A percentile compares a stretch with the other conserved stretches of the same genome.
These are phyloP conservation scores for Delphinella strobiligena DNA, from an alignment of 2,329 filamentous ascomycete species.

Conservation along the genomic window DNA sequence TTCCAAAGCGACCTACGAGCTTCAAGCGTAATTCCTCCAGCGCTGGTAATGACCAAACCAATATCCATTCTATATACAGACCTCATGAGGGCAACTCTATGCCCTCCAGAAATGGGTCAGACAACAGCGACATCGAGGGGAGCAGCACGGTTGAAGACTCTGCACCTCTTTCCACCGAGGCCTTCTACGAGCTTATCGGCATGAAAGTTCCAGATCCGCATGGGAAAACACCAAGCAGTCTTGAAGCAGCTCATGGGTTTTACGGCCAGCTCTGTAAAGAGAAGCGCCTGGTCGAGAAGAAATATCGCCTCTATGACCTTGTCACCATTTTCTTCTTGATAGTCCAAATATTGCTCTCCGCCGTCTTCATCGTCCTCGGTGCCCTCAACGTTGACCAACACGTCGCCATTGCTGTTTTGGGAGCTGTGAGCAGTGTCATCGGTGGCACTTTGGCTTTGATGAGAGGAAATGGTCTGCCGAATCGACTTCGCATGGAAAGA, in stretches of 20 bases:
- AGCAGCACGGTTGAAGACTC: constrained; percentile 13
- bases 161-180: constrained; percentile 13
- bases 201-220: constrained; percentile 14
- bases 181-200: constrained; percentile 21
- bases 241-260: constrained; percentile 17
- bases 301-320: constrained; percentile 20
- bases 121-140: constrained; percentile 14
- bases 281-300: constrained; percentile 14
- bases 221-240: constrained; percentile 14
- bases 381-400: constrained; percentile 15
- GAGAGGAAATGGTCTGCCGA: constrained; percentile 25
- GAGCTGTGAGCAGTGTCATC: constrained; percentile 22
- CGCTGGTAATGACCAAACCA: too few species aligned
- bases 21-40: neutral
- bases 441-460: constrained; percentile 22
- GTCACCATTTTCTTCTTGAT: constrained; percentile 19
- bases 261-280: constrained; percentile 14
- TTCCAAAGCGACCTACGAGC: constrained; percentile 2
- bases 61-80: too few species aligned
- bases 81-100: constrained; percentile 1
- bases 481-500: constrained; percentile 20
- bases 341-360: constrained; percentile 21
- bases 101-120: too few species aligned
- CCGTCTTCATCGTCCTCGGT: constrained; percentile 25
- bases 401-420: constrained; percentile 19